Evolutionary conservation across 805 yeast genomes (phyloP).

Genomic region (Lipomyces starkeyi): DNA sequence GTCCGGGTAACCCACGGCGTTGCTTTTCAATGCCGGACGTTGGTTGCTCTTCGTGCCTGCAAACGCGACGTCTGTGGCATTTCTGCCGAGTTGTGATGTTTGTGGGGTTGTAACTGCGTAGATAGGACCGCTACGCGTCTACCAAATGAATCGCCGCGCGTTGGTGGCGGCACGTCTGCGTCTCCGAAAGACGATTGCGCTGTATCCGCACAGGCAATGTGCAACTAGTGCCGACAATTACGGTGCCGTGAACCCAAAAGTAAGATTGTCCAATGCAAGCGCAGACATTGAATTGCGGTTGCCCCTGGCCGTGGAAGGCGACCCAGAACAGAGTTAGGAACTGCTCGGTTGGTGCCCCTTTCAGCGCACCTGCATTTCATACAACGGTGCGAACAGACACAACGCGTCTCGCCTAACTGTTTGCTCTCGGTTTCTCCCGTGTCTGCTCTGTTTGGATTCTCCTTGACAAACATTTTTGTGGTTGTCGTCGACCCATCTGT

Average conservation of each 20-base stretch:
- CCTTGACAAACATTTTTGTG: neutral
- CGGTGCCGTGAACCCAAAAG: neutral
- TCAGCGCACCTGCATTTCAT: conserved; percentile 3
- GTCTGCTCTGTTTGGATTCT: neutral
- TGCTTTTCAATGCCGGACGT: neutral
- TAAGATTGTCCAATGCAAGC: neutral
- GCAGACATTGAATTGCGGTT: neutral
- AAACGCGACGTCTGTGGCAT: neutral
- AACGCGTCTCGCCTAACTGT: neutral
- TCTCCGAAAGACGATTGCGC: neutral
- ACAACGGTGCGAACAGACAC: neutral
- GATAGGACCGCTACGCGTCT: neutral
- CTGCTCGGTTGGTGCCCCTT: neutral
- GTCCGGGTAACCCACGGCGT: conserved; percentile 2
- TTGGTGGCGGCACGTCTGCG: neutral
- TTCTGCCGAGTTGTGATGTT: neutral
- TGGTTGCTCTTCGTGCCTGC: neutral
- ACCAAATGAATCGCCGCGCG: neutral
- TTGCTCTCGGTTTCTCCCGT: neutral
- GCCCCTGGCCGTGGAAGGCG: neutral
- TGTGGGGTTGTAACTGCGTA: neutral
- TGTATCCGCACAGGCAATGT: neutral
- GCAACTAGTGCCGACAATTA: neutral
- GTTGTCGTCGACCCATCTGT: neutral
- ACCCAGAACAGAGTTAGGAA: neutral